Evolutionary conservation across 2,329 filamentous ascomycete genomes (phyloP), one percentile per base, ranked within the genome.

Genomic region (Colletotrichum paranaense): DNA sequence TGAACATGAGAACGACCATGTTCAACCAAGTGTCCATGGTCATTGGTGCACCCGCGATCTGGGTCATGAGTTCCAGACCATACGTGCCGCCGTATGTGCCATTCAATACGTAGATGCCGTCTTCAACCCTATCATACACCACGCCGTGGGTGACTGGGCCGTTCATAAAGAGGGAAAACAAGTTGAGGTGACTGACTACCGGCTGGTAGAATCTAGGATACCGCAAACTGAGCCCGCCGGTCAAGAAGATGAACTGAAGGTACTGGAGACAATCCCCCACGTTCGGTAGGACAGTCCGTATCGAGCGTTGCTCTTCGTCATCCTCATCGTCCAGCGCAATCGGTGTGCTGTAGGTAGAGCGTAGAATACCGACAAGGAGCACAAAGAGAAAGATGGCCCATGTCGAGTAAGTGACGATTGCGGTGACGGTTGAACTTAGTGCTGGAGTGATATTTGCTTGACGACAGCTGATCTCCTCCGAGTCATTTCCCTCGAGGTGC

Each of bases 121-220:
- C 88, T 2, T 83, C 56, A 0, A 81, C 74, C 5, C 81, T 78
- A 2, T 69, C 52, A 53, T 84, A 84, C 1, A 60, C 22, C 1
- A 62, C 72, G 0, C 76, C 64, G 2, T 76, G 73, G 9, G 76
- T 75, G 2, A 82, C 67, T 0, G 80, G 76, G 0, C 82, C 81
- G 1, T 68, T 73, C 82, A 93, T 92, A 81, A 94, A 88, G 35
- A 95, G 86, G 1, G 88, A 83, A 2, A 91, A 92, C 93, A 93
- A 95, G 62, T 88, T 89, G 2, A 88, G 87, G 73, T 90, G 88
- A 77, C 92, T 92, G 46, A 93, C 87, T 1, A 90, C 90, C 0
- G 93, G 93, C 75, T 94, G 92, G 74, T 92, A 93, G 78, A 91
- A 95, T 1, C 93, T 93, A 0, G 93, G 93, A 76, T 94, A 94